phyloP scores from a whole-genome alignment of 2,329 filamentous ascomycete genomes.

The Aureobasidium sp. region DNA sequence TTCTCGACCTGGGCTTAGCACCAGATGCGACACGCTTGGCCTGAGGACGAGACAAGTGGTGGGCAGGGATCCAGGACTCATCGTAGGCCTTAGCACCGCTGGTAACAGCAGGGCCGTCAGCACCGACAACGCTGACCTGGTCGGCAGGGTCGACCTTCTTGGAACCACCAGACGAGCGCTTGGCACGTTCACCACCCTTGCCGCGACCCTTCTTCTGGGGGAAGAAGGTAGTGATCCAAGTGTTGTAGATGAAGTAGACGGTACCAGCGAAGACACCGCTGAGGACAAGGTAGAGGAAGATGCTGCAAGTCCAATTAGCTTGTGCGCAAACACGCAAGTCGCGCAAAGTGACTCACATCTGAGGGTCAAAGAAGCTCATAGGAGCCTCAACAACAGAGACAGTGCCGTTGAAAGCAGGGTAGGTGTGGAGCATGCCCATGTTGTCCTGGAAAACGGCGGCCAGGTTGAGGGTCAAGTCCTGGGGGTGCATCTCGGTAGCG shows the following conservation, averaged over 20 bases:
- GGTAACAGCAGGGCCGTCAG: constrained; percentile 61
- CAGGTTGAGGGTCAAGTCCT: constrained; percentile 74
- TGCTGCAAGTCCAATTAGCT: constrained; percentile 44
- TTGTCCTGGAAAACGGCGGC: constrained; percentile 62
- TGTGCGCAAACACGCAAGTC: background rate
- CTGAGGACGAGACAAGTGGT: constrained; percentile 80
- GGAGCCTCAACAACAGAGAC: constrained; percentile 85
- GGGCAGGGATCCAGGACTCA: constrained; percentile 85
- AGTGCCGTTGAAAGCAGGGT: constrained; percentile 71
- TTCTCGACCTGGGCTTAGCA: constrained; percentile 28
- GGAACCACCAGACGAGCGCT: constrained; percentile 50
- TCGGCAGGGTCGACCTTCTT: constrained; percentile 59
- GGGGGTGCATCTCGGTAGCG: constrained; percentile 83
- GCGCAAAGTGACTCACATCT: constrained; percentile 61
- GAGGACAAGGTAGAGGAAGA: constrained; percentile 96
- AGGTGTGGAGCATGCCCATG: constrained; percentile 62
- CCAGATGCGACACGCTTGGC: constrained; percentile 52
- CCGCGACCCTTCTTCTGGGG: constrained; percentile 62
- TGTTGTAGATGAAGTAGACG: constrained; percentile 95
- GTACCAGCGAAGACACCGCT: constrained; percentile 67
- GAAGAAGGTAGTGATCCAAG: constrained; percentile 94
- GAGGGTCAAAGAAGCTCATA: constrained; percentile 85
- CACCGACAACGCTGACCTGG: constrained; percentile 55
- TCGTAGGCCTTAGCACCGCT: constrained; percentile 71
- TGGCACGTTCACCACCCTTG: constrained; percentile 58